phyloP scores from a whole-genome alignment of 441 rosid species.

The Erodium trifolium region DNA sequence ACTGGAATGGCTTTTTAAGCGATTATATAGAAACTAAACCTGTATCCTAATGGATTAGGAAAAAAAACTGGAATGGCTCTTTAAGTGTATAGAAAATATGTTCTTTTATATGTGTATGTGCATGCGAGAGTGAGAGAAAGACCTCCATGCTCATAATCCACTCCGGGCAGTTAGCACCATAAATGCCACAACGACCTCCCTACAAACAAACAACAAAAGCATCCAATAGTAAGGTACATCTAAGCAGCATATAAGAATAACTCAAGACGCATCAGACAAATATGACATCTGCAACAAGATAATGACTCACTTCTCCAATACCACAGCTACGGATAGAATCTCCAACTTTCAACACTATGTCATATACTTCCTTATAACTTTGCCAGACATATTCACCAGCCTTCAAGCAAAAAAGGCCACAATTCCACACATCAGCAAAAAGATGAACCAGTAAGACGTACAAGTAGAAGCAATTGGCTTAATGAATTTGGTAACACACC shows the following conservation, averaged over 20 bases:
- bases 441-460: constrained; percentile 1
- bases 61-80: neutral
- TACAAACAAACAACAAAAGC: constrained; percentile 21
- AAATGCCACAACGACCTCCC: constrained; percentile 88
- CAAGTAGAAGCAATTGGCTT: neutral
- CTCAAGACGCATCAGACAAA: neutral
- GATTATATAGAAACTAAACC: neutral
- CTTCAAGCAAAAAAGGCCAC: constrained; percentile 28
- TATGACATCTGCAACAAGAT: neutral
- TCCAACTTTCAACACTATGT: constrained; percentile 65
- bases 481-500: constrained; percentile 29
- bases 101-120: neutral
- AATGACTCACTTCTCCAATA: constrained; percentile 48
- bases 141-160: constrained; percentile 99
- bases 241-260: neutral
- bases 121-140: constrained; percentile 5
- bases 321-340: constrained; percentile 75
- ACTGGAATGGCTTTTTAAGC: too few relatives aligned
- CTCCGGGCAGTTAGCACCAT: constrained; percentile 73
- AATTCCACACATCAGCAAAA: constrained; percentile 4
- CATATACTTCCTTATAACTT: constrained; percentile 69
- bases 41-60: neutral
- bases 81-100: neutral
- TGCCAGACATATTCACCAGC: constrained; percentile 76
- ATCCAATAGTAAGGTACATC: constrained; percentile 7